Evolutionary conservation across 306 rosid species (phyloP).

Genomic region (Medicago lupulina): DNA sequence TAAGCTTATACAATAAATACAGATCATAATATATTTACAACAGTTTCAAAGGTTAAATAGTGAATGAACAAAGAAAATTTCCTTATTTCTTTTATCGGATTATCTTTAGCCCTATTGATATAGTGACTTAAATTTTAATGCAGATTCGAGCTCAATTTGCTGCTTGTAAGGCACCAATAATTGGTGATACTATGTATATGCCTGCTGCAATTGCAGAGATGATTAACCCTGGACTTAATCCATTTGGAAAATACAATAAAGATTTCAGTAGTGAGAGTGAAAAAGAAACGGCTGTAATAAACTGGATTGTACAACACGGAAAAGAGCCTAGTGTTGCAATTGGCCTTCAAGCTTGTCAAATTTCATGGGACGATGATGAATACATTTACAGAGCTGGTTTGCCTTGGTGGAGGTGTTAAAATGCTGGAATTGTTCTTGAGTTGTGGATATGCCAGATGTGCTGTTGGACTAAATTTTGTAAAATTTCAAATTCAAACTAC

Average conservation of each 20-base stretch:
- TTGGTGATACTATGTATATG: conserved; percentile 96
- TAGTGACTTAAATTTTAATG: conserved; percentile 44
- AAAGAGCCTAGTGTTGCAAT: conserved; percentile 84
- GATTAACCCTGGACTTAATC: conserved; percentile 71
- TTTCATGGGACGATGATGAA: conserved; percentile 85
- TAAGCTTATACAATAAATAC: not conserved
- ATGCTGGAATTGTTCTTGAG: conserved; percentile 39
- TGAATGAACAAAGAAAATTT: conserved; percentile 2
- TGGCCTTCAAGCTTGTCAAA: conserved; percentile 93
- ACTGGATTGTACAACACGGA: conserved; percentile 80
- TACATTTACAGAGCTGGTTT: conserved; percentile 70
- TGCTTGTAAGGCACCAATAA: conserved; percentile 76
- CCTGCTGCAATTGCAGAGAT: conserved; percentile 85
- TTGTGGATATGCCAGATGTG: conserved; percentile 28
- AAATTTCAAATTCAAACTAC: not conserved
- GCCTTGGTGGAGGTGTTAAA: conserved; percentile 88
- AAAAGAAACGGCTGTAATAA: conserved; percentile 53
- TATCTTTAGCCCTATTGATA: conserved; percentile 14
- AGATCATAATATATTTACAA: not conserved
- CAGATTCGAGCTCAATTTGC: conserved; percentile 96
- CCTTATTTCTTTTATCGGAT: not conserved
- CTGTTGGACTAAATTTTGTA: not conserved
- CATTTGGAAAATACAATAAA: conserved; percentile 75
- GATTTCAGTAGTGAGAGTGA: conserved; percentile 61
- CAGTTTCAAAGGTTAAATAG: conserved; percentile 24